These are phyloP conservation scores for Pleurotus citrinopileatus DNA, from an alignment of 768 basidiomycete genomes.

Conservation along the genomic window DNA sequence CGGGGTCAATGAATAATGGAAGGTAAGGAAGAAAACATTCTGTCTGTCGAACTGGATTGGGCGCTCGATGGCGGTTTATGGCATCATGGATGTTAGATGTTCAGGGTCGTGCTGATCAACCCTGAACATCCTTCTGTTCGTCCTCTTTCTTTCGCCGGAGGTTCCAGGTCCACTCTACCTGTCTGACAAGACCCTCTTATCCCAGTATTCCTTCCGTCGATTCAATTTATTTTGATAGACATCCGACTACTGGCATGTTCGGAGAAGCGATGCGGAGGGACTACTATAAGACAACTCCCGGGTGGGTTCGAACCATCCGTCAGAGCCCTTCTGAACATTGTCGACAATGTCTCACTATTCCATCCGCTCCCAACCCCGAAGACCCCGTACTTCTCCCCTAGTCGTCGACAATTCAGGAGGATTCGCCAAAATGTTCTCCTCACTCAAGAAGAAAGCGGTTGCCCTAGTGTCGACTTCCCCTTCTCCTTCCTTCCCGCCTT, in stretches of 20 bases:
- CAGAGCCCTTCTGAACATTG: background rate
- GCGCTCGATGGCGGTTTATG: background rate
- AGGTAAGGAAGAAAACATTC: background rate
- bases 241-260: constrained; percentile 1
- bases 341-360: background rate
- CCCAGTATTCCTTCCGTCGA: constrained; percentile 4
- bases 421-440: constrained; percentile 4
- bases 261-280: background rate
- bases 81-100: background rate
- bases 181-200: background rate
- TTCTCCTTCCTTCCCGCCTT: background rate
- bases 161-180: constrained; percentile 6
- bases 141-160: background rate
- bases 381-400: constrained; percentile 1
- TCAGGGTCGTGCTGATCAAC: background rate
- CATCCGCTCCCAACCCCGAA: background rate
- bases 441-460: constrained; percentile 3
- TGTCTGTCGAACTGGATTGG: background rate
- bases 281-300: background rate
- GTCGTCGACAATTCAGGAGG: background rate
- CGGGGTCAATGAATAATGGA: background rate
- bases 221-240: constrained; percentile 1
- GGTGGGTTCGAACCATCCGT: background rate
- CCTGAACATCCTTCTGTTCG: background rate
- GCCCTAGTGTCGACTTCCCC: constrained; percentile 3